Evolutionary conservation across 1,284 basidiomycete genomes (phyloP).

Genomic region (Phellopilus nigrolimitatus): DNA sequence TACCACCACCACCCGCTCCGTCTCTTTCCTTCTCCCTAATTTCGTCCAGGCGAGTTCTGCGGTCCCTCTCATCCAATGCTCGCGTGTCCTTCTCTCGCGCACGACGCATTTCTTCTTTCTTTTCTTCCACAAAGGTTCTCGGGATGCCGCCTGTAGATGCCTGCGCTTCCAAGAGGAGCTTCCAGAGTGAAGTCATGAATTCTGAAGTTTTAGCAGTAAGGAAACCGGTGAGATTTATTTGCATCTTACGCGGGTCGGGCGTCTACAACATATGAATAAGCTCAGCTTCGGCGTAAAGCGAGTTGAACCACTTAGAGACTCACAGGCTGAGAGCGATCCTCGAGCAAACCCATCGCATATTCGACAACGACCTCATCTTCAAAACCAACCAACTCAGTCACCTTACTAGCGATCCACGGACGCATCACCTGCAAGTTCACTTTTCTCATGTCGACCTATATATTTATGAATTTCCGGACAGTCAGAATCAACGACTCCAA

Average conservation of each 20-base stretch:
- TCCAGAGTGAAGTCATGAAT: constrained; percentile 91
- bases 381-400: constrained; percentile 85
- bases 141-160: constrained; percentile 87
- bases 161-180: constrained; percentile 86
- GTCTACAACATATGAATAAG: constrained; percentile 41
- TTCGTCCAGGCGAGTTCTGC: constrained; percentile 64
- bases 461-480: too few relatives aligned
- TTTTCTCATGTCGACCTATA: constrained; percentile 95
- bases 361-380: constrained; percentile 98
- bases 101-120: constrained; percentile 88
- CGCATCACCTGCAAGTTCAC: constrained; percentile 86
- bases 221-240: constrained; percentile 91
- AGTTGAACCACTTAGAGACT: constrained; percentile 24
- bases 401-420: constrained; percentile 92
- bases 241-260: constrained; percentile 93
- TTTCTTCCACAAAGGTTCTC: constrained; percentile 89
- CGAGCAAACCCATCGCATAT: constrained; percentile 90
- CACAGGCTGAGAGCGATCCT: constrained; percentile 81
- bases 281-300: too few relatives aligned
- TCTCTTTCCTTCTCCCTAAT: constrained; percentile 52
- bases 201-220: constrained; percentile 73
- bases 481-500: too few relatives aligned
- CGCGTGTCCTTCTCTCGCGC: constrained; percentile 68
- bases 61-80: constrained; percentile 66
- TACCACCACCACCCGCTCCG: constrained; percentile 42